phyloP scores from a whole-genome alignment of 2,329 filamentous ascomycete genomes.

The Diaporthe sp. region DNA sequence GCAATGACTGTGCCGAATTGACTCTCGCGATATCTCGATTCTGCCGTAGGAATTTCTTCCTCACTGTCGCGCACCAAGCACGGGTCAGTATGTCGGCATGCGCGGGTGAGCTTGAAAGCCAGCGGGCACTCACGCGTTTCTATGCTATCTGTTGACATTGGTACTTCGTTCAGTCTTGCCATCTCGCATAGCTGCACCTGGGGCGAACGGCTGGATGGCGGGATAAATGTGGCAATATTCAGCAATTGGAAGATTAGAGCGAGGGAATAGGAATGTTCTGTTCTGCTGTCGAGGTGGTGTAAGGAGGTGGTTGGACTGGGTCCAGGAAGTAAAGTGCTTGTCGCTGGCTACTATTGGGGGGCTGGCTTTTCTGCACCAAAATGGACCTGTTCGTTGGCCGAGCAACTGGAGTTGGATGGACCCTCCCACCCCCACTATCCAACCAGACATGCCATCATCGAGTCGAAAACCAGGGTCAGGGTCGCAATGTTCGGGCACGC shows the following conservation, averaged over 20 bases:
- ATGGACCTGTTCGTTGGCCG: constrained; percentile 12
- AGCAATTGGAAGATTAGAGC: not conserved
- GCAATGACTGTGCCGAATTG: constrained; percentile 81
- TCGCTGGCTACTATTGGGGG: constrained; percentile 18
- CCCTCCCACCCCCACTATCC: not conserved
- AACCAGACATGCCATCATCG: constrained; percentile 9
- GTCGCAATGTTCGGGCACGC: not conserved
- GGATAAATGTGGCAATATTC: constrained; percentile 2
- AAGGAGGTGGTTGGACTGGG: constrained; percentile 19
- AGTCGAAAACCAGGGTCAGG: constrained; percentile 6
- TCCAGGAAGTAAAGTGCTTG: constrained; percentile 18
- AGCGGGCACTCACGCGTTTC: constrained; percentile 71
- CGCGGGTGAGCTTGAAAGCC: constrained; percentile 21
- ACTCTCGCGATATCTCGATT: constrained; percentile 85
- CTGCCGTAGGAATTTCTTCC: constrained; percentile 82
- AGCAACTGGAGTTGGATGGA: not conserved
- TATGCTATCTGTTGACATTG: constrained; percentile 73
- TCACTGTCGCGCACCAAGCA: constrained; percentile 62
- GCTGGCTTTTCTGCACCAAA: constrained; percentile 26
- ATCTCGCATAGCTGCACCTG: constrained; percentile 60
- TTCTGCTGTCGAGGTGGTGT: constrained; percentile 20
- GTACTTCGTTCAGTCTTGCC: constrained; percentile 84
- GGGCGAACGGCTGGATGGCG: constrained; percentile 8
- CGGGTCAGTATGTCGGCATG: constrained; percentile 36
- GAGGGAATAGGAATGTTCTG: constrained; percentile 27